Evolutionary conservation across 805 yeast species (phyloP).

Genomic region (Ascoidea rubescens): DNA sequence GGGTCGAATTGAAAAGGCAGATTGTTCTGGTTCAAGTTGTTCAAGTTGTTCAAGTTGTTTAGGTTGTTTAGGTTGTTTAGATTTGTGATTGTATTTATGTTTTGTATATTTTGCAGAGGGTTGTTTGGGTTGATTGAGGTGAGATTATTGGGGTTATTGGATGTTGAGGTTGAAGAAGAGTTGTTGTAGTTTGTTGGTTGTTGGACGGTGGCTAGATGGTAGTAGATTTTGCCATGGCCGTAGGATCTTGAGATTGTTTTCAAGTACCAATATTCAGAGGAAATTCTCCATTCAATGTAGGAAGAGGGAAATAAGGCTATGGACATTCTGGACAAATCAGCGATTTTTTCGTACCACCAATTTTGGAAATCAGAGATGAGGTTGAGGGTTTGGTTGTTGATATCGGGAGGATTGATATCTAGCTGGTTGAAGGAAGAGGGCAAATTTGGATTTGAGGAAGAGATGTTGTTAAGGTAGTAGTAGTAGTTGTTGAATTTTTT

Average conservation of each 20-base stretch:
- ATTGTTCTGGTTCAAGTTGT: background rate
- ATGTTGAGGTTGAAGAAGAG: background rate
- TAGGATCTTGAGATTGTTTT: conserved; percentile 59
- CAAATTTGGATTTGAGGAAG: conserved; percentile 66
- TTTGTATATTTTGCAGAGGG: background rate
- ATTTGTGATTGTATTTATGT: background rate
- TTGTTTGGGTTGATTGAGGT: too few species aligned
- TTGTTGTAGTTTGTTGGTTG: conserved; percentile 18
- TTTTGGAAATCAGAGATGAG: conserved; percentile 24
- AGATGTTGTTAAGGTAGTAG: conserved; percentile 50
- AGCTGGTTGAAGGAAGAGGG: conserved; percentile 56
- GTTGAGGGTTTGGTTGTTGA: conserved; percentile 40
- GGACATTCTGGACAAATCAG: conserved; percentile 80
- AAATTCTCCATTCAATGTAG: conserved; percentile 73
- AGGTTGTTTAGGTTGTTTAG: background rate
- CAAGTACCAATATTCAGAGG: conserved; percentile 76
- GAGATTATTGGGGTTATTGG: too few species aligned
- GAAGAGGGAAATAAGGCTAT: conserved; percentile 71
- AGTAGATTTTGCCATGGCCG: conserved; percentile 77
- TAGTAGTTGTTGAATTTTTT: conserved; percentile 17
- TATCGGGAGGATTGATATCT: background rate
- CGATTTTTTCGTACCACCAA: conserved; percentile 71
- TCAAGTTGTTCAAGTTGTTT: conserved; percentile 1
- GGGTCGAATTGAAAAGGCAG: background rate
- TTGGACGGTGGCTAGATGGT: conserved; percentile 81